These are phyloP conservation scores for Cubamyces sp. DNA, from an alignment of 768 basidiomycete genomes.

Conservation along the genomic window DNA sequence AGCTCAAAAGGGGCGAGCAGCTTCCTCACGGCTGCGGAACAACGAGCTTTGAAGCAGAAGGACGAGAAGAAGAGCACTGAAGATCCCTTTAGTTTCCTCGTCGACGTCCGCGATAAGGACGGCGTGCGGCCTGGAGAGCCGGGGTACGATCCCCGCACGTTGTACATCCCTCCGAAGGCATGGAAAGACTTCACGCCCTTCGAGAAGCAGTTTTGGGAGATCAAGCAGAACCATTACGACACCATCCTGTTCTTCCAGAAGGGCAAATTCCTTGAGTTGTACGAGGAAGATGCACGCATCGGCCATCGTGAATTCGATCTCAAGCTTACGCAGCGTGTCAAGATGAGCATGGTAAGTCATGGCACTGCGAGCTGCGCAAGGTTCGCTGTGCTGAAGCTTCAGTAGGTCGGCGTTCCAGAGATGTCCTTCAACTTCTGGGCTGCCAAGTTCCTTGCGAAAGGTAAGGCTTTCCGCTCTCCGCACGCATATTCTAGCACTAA, in stretches of 20 bases:
- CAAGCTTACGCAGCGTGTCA: constrained; percentile 89
- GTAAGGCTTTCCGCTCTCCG: constrained; percentile 36
- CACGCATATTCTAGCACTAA: background rate
- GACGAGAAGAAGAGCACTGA: constrained; percentile 82
- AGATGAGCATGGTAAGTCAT: constrained; percentile 92
- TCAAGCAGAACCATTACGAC: constrained; percentile 97
- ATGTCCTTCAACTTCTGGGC: constrained; percentile 93
- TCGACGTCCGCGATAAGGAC: constrained; percentile 81
- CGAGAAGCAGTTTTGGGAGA: constrained; percentile 76
- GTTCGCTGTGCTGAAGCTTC: background rate
- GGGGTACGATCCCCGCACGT: constrained; percentile 88
- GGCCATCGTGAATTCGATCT: constrained; percentile 96
- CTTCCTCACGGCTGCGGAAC: constrained; percentile 87
- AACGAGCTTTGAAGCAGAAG: constrained; percentile 74
- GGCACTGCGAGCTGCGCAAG: background rate
- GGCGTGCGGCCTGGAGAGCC: constrained; percentile 76
- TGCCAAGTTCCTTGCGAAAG: constrained; percentile 85
- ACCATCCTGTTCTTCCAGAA: constrained; percentile 99
- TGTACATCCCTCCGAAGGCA: constrained; percentile 74
- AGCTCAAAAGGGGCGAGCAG: constrained; percentile 38
- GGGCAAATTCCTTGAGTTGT: constrained; percentile 93
- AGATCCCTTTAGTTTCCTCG: constrained; percentile 74
- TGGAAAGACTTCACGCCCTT: constrained; percentile 93
- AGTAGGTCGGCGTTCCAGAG: constrained; percentile 93
- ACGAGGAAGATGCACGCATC: constrained; percentile 92